phyloP scores from a whole-genome alignment of 352 stramenopile genomes.

The Pythium biforme region DNA sequence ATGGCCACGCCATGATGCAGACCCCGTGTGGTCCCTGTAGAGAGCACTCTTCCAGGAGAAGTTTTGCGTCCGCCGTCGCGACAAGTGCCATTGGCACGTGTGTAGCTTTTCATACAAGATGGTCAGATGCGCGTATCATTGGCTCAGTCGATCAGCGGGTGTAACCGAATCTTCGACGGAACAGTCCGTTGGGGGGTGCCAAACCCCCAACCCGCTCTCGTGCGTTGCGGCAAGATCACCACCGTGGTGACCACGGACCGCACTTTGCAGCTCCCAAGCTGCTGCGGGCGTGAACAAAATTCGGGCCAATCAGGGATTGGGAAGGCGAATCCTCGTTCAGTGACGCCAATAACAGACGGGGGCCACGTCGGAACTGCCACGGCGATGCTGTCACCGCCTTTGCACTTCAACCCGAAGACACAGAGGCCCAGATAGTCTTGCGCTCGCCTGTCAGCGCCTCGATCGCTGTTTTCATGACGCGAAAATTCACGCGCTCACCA shows the following conservation, averaged over 20 bases:
- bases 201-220: conserved; percentile 20
- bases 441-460: not conserved
- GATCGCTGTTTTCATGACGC: not conserved
- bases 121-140: not conserved
- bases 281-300: conserved; percentile 3
- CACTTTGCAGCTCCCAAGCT: too few species aligned
- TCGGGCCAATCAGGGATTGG: not conserved
- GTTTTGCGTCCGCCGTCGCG: too few species aligned
- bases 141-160: not conserved
- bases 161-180: conserved; percentile 44
- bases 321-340: not conserved
- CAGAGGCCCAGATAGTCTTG: conserved; percentile 6
- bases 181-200: conserved; percentile 14
- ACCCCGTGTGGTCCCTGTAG: too few species aligned
- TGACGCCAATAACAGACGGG: conserved; percentile 9
- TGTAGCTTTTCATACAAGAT: too few species aligned
- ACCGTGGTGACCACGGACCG: too few species aligned
- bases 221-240: conserved; percentile 11
- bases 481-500: not conserved
- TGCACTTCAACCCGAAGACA: conserved; percentile 25
- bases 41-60: too few species aligned
- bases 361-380: not conserved
- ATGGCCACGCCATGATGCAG: too few species aligned
- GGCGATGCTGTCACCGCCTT: conserved; percentile 20
- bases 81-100: too few species aligned